Base-by-base conservation (phyloP, 106 monocot genomes). In the Chionographis japonica region DNA sequence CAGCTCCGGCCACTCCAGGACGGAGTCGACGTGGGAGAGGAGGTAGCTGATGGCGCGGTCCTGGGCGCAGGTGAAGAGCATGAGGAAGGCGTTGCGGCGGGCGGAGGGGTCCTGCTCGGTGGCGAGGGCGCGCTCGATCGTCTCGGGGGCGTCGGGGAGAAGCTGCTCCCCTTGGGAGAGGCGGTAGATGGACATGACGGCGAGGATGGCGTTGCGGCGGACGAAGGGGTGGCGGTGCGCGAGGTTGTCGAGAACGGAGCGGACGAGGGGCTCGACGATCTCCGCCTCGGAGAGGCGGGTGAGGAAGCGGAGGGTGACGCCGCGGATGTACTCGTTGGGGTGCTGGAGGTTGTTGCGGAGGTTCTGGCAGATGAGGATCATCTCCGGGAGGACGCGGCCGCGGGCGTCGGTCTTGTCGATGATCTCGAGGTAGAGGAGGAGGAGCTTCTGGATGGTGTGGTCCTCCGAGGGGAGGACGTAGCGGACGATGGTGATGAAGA, bases 301-400 rank as follows among this genome's bases (percentile, higher is more conserved):
- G 16, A 89, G 85, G 63, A 89, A 89, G 15, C 89, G 65, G 4
- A 89, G 85, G 7, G 89, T 85, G 54, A 89, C 89, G 8, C 89
- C 89, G 36, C 88, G 77, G 66, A 89, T 81, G 73, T 89, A 89
- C 79, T 89, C 88, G 49, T 89, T 89, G 38, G 88, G 78, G 60
- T 79, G 78, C 70, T 89, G 85, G 12, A 89, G 81, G 49, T 85
- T 89, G 70, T 89, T 89, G 59, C 81, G 56, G 36, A 89, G 73
- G 50, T 85, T 89, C 71, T 89, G 89, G 77, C 89, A 89, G 74
- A 85, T 89, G 36, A 89, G 73, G 73, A 89, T 89, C 89, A 89
- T 89, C 79, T 89, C 89, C 52, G 89, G 85, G 36, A 89, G 76
- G 40, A 82, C 76, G 42, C 73, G 72, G 62, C 89, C 85, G 12